Evolutionary conservation across 169 alveolate genomes (phyloP), one percentile per base, ranked within the genome.

Genomic region (Plasmodium gaboni): DNA sequence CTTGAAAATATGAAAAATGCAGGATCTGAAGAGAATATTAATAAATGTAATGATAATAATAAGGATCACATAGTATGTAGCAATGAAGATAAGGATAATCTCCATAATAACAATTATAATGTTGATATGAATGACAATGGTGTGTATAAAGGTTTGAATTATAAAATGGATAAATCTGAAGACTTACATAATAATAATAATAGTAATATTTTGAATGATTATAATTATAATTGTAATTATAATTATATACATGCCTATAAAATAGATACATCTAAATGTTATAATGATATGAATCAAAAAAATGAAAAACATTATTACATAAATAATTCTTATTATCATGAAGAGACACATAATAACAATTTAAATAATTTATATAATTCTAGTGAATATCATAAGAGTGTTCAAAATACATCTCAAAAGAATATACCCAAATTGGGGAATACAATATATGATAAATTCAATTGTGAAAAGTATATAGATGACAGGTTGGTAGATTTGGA

Each of bases 381-480:
- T 32, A 32, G 4, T 32, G 44, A 32, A 32, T 32, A 32, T 32
- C 44, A 32, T 32, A 32, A 32, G 44, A 32, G 6, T 32, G 44
- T 32, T 5, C 44, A 32, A 32, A 32, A 32, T 32, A 32, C 44
- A 55, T 55, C 19, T 15, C 15, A 55, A 7, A 80, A 61, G 8
- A 53, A 50, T 68, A 28, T n/a, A 2, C 5, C 51, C 17, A 67
- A 6, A 59, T 50, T 12, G 19, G 61, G 24, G 59, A 68, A 80
- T 19, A 68, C 28, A 28, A 4, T 26, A 4, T 55, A 12, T 32
- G 15, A 32, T 19, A 68, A 57, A 1, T 19, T 46, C 48, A 38
- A 53, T 67, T 78, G 42, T 67, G 55, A 65, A 67, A 67, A 80
- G 42, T 55, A 26, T 46, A 53, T 67, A 24, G 85, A 67, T 68